phyloP scores from a whole-genome alignment of 2,329 filamentous ascomycete genomes.

The Monilinia fructicola region DNA sequence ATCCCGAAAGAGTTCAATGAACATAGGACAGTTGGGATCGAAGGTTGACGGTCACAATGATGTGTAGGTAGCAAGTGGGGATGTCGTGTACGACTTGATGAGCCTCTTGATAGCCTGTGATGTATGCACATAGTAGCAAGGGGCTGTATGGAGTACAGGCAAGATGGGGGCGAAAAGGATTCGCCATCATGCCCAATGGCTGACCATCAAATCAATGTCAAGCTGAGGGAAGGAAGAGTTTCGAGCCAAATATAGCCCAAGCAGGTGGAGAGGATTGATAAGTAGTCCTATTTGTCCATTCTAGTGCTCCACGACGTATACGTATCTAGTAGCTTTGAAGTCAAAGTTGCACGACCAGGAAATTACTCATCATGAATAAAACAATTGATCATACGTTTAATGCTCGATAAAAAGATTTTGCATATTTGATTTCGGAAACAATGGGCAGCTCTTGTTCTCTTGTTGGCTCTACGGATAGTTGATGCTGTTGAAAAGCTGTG shows the following conservation, averaged over 20 bases:
- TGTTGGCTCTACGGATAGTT: neutral
- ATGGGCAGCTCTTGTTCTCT: neutral
- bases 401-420: neutral
- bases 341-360: neutral
- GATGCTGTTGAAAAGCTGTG: neutral
- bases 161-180: neutral
- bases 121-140: neutral
- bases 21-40: neutral
- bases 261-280: neutral
- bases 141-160: slow-evolving; percentile 1
- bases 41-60: neutral
- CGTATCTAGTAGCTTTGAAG: neutral
- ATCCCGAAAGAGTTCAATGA: neutral
- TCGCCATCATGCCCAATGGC: neutral
- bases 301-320: neutral
- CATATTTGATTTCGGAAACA: neutral
- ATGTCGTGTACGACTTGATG: neutral
- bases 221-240: neutral
- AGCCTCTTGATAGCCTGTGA: neutral
- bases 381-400: neutral
- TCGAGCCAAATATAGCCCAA: neutral
- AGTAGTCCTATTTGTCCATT: neutral
- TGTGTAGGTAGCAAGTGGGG: neutral
- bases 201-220: neutral
- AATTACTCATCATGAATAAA: neutral